phyloP scores from a whole-genome alignment of 1,284 basidiomycete species.

The Mycosarcoma mackinlayi region DNA sequence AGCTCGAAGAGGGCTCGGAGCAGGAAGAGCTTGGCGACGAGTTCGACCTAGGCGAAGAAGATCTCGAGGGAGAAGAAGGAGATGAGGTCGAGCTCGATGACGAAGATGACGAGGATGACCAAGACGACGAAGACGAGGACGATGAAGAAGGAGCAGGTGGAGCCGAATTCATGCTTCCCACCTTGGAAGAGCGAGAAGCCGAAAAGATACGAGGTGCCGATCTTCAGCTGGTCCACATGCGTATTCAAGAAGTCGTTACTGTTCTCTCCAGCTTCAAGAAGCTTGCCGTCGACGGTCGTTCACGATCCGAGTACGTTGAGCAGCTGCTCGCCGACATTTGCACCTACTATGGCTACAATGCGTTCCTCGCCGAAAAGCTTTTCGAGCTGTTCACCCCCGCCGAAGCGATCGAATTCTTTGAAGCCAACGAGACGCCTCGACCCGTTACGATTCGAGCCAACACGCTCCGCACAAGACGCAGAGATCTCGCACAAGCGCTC shows the following conservation, averaged over 20 bases:
- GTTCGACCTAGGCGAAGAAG: slow-evolving; percentile 38
- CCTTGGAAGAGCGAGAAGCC: slow-evolving; percentile 81
- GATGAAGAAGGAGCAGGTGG: slow-evolving; percentile 69
- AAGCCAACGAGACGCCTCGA: slow-evolving; percentile 94
- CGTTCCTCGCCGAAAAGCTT: slow-evolving; percentile 91
- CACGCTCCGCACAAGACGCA: slow-evolving; percentile 89
- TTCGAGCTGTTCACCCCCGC: slow-evolving; percentile 92
- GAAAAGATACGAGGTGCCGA: slow-evolving; percentile 74
- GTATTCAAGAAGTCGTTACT: slow-evolving; percentile 87
- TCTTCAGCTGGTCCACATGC: slow-evolving; percentile 83
- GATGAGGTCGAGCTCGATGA: slow-evolving; percentile 44
- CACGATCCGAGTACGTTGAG: slow-evolving; percentile 82
- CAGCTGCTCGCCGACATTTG: slow-evolving; percentile 80
- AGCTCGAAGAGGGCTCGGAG: slow-evolving; percentile 43
- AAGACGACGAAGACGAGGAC: slow-evolving; percentile 66
- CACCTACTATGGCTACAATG: slow-evolving; percentile 95
- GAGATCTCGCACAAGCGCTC: slow-evolving; percentile 92
- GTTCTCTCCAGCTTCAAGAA: slow-evolving; percentile 72
- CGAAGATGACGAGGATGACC: slow-evolving; percentile 1
- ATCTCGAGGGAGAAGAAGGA: slow-evolving; percentile 39
- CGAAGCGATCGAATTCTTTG: slow-evolving; percentile 94
- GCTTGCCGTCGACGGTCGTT: slow-evolving; percentile 74
- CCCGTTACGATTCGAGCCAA: slow-evolving; percentile 99
- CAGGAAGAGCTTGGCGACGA: slow-evolving; percentile 57
- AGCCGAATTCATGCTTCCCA: slow-evolving; percentile 79